These are phyloP conservation scores for Lenzites betulinus DNA, from an alignment of 768 basidiomycete genomes.

Conservation along the genomic window DNA sequence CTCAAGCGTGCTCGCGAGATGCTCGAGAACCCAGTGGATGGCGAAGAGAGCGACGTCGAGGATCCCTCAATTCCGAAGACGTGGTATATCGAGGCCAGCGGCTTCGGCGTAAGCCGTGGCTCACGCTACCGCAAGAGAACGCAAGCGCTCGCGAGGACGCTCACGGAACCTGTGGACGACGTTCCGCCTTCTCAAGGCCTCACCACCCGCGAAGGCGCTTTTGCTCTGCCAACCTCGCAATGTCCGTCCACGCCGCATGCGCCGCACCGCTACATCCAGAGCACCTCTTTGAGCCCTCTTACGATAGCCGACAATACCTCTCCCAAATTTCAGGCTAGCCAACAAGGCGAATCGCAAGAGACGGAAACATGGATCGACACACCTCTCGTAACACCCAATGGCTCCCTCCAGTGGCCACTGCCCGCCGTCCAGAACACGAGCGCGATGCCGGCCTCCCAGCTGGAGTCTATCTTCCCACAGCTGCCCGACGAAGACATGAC, in stretches of 20 bases:
- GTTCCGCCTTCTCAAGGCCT: slow-evolving; percentile 9
- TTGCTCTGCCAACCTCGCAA: slow-evolving; percentile 4
- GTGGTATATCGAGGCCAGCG: slow-evolving; percentile 19
- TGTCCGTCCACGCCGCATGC: slow-evolving; percentile 14
- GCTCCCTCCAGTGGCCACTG: slow-evolving; percentile 48
- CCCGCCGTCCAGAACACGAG: slow-evolving; percentile 31
- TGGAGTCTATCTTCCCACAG: slow-evolving; percentile 32
- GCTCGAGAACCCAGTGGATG: slow-evolving; percentile 32
- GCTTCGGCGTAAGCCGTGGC: slow-evolving; percentile 9
- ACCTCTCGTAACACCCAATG: slow-evolving; percentile 56
- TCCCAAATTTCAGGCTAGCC: slow-evolving; percentile 4
- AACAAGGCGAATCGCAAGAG: slow-evolving; percentile 41
- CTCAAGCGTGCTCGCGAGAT: slow-evolving; percentile 41
- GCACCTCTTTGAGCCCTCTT: slow-evolving; percentile 1
- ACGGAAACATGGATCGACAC: slow-evolving; percentile 50
- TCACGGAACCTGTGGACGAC: slow-evolving; percentile 38
- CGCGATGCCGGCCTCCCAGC: slow-evolving; percentile 39
- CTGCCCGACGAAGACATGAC: slow-evolving; percentile 36
- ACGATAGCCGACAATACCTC: neutral
- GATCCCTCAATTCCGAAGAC: slow-evolving; percentile 10
- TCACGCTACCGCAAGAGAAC: slow-evolving; percentile 28
- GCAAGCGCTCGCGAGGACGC: slow-evolving; percentile 32
- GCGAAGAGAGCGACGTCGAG: slow-evolving; percentile 18
- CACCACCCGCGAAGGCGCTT: slow-evolving; percentile 14
- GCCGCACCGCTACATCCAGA: neutral